Evolutionary conservation across 169 alveolate species (phyloP), one percentile per base, ranked within the genome.

Genomic region (Amoebophrya sp.): DNA sequence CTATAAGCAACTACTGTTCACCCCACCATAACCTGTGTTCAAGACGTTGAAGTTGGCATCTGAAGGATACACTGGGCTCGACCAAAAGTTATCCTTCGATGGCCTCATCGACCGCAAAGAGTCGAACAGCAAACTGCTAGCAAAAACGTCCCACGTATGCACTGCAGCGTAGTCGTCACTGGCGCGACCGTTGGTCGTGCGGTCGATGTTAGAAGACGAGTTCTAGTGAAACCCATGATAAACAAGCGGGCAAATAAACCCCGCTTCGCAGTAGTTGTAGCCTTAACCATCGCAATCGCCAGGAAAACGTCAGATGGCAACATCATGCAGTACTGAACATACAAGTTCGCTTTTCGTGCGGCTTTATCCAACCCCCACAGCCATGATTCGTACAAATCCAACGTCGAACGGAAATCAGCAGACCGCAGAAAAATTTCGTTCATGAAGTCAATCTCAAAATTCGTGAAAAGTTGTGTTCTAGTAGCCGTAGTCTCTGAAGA

Each of bases 381-480:
- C 83, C 83, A 65, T 6, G 83, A 1, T 10, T 65, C 83, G 83
- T 65, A 65, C 39, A 1, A 0, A 36, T 36, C 83, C 36, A 65
- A 36, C 2, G 26, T 18, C 36, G 2, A 0, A 0, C 83, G 83
- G 83, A 6, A 65, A 0, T 65, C 33, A 36, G 83, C 83, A 6
- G 83, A 65, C 0, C 33, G 12, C 36, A 65, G 83, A 26, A 65
- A 65, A 1, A 65, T 29, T 36, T 65, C 83, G 83, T 65, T 65
- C 83, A 65, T 65, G 83, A 65, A 65, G 83, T 65, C 83, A 26
- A 65, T 65, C 83, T 65, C 83, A 36, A 65, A 65, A 65, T 65
- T 65, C 33, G 33, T 1, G n/a, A 65, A 65, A n/a, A n/a, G n/a
- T n/a, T n/a, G n/a, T n/a, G n/a, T n/a, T n/a, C n/a, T n/a, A n/a